These are phyloP conservation scores for Teunomyces atbi DNA, from an alignment of 805 yeast species.

Conservation along the genomic window DNA sequence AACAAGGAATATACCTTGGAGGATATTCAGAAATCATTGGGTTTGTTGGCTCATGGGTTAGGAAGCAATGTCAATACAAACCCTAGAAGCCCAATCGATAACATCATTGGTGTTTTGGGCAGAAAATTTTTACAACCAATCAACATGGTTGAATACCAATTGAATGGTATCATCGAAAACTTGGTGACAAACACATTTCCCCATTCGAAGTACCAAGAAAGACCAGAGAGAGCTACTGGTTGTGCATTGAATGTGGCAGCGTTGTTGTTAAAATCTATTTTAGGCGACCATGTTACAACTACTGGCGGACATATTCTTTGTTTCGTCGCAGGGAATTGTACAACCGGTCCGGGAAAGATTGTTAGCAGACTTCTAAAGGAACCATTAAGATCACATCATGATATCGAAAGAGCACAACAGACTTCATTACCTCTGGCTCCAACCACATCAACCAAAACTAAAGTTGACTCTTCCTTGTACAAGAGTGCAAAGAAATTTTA, in stretches of 20 bases:
- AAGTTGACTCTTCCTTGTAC: slow-evolving; percentile 28
- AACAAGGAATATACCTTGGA: slow-evolving; percentile 47
- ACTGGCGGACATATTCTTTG: slow-evolving; percentile 54
- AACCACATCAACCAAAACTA: slow-evolving; percentile 34
- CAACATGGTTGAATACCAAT: slow-evolving; percentile 48
- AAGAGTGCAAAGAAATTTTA: slow-evolving; percentile 47
- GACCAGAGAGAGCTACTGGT: slow-evolving; percentile 59
- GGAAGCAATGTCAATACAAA: slow-evolving; percentile 11
- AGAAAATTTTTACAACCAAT: slow-evolving; percentile 48
- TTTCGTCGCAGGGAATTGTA: slow-evolving; percentile 65
- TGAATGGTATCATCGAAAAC: slow-evolving; percentile 48
- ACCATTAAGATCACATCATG: slow-evolving; percentile 67
- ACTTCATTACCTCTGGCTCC: slow-evolving; percentile 27
- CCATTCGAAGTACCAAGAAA: slow-evolving; percentile 35
- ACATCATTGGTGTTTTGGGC: slow-evolving; percentile 19
- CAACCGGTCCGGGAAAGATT: slow-evolving; percentile 62
- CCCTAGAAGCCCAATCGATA: slow-evolving; percentile 15
- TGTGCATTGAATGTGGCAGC: slow-evolving; percentile 53
- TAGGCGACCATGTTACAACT: slow-evolving; percentile 38
- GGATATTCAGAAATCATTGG: slow-evolving; percentile 46
- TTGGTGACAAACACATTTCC: slow-evolving; percentile 52
- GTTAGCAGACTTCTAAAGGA: slow-evolving; percentile 57
- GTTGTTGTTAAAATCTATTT: slow-evolving; percentile 33
- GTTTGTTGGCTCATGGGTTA: slow-evolving; percentile 35
- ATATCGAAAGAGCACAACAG: slow-evolving; percentile 46